These are phyloP conservation scores for Kluyveromyces aestuarii DNA, from an alignment of 805 yeast genomes.

Conservation along the genomic window DNA sequence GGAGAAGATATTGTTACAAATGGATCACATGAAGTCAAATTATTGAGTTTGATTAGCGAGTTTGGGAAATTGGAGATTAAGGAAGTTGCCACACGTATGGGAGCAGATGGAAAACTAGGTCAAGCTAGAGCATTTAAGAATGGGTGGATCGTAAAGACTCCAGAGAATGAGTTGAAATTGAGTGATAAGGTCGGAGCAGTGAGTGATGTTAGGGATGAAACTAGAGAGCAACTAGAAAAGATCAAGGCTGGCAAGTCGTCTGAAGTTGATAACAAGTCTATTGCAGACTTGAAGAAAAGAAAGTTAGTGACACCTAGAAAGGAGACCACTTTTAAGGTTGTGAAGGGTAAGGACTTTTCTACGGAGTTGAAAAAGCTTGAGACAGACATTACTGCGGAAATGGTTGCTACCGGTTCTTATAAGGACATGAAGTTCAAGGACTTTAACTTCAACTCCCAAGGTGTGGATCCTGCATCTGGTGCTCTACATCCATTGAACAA, in stretches of 20 bases:
- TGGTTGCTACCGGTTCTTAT: constrained; percentile 81
- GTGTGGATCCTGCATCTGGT: constrained; percentile 77
- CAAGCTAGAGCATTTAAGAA: constrained; percentile 97
- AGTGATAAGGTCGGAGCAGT: constrained; percentile 39
- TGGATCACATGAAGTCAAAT: constrained; percentile 87
- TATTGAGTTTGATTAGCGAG: constrained; percentile 64
- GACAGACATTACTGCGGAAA: constrained; percentile 91
- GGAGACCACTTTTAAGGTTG: constrained; percentile 62
- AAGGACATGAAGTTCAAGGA: constrained; percentile 80
- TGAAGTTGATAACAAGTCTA: constrained; percentile 47
- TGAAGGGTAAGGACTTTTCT: constrained; percentile 79
- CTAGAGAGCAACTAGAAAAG: constrained; percentile 52
- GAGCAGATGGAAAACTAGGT: constrained; percentile 81
- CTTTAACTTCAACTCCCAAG: constrained; percentile 93
- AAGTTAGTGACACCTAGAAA: constrained; percentile 69
- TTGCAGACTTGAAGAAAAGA: constrained; percentile 87
- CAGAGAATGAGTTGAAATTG: constrained; percentile 60
- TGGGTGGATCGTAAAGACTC: constrained; percentile 90
- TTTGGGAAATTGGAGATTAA: constrained; percentile 72
- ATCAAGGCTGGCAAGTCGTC: constrained; percentile 29
- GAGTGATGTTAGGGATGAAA: constrained; percentile 43
- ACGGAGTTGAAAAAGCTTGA: constrained; percentile 71
- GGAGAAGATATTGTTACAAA: constrained; percentile 67
- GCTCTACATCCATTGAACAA: constrained; percentile 95
- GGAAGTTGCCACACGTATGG: constrained; percentile 66